A percentile compares a stretch with the other conserved stretches of the same genome.
phyloP scores from a whole-genome alignment of 371 early-diverging fungal genomes.

The Batkoa obscura region DNA sequence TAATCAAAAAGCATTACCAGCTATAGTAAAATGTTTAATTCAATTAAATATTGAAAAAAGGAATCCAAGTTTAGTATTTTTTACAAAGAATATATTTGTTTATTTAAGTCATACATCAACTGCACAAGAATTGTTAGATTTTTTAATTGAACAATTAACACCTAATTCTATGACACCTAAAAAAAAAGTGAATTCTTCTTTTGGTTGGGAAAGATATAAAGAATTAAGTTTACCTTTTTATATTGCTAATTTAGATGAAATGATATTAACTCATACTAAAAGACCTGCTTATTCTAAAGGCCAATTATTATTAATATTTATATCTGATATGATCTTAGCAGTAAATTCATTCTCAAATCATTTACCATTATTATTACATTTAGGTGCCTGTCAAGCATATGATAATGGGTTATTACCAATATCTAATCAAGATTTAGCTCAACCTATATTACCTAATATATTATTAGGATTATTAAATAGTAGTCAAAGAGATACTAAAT shows the following conservation, averaged over 20 bases:
- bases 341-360: conserved; percentile 44
- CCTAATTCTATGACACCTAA: conserved; percentile 62
- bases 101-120: conserved; percentile 54
- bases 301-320: conserved; percentile 51
- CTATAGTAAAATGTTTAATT: conserved; percentile 49
- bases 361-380: conserved; percentile 50
- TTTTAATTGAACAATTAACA: conserved; percentile 40
- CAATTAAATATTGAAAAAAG: conserved; percentile 51
- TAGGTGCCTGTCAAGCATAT: background rate
- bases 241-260: conserved; percentile 45
- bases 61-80: conserved; percentile 55
- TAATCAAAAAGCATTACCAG: conserved; percentile 37
- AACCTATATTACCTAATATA: conserved; percentile 55
- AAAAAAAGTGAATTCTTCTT: conserved; percentile 7
- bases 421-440: background rate
- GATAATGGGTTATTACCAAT: background rate
- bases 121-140: conserved; percentile 32
- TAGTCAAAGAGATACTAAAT: conserved; percentile 65
- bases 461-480: conserved; percentile 49
- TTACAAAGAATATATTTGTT: conserved; percentile 63
- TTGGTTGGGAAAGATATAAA: background rate
- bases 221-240: conserved; percentile 14
- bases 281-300: conserved; percentile 56
- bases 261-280: conserved; percentile 38
- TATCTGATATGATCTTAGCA: conserved; percentile 64